Evolutionary conservation across 768 basidiomycete species (phyloP).

Genomic region (Epithele typhae): DNA sequence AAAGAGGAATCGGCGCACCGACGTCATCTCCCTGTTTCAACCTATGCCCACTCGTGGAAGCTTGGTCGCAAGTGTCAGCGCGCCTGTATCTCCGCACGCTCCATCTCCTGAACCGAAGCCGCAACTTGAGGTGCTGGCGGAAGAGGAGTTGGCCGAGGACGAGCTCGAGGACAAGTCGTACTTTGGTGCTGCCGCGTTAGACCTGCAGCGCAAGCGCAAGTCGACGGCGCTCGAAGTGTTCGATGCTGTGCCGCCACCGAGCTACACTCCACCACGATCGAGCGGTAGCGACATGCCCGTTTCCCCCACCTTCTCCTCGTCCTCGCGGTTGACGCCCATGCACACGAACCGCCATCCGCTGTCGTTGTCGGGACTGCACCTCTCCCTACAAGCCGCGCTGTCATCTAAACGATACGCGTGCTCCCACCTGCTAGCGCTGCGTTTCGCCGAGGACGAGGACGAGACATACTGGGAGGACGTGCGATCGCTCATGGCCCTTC

Average conservation of each 20-base stretch:
- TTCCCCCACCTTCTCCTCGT: constrained; percentile 20
- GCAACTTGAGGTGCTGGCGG: constrained; percentile 33
- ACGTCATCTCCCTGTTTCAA: constrained; percentile 46
- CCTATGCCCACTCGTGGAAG: constrained; percentile 1
- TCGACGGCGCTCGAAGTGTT: constrained; percentile 48
- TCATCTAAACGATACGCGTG: constrained; percentile 74
- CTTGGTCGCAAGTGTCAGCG: constrained; percentile 32
- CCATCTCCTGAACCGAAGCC: constrained; percentile 1
- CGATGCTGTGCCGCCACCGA: constrained; percentile 31
- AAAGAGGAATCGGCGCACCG: constrained; percentile 50
- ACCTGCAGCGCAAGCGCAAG: constrained; percentile 51
- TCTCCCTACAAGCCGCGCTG: constrained; percentile 61
- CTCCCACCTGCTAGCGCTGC: constrained; percentile 72
- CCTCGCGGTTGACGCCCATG: constrained; percentile 61
- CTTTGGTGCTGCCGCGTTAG: constrained; percentile 63
- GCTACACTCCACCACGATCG: constrained; percentile 16
- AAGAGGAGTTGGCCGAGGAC: constrained; percentile 23
- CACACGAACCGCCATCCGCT: constrained; percentile 61
- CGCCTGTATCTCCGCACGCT: constrained; percentile 33
- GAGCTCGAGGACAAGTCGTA: constrained; percentile 24
- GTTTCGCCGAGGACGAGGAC: constrained; percentile 65
- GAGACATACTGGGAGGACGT: constrained; percentile 85
- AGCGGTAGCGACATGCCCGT: background rate
- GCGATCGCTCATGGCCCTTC: constrained; percentile 63
- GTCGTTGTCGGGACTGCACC: constrained; percentile 58